Percentiles rank a stretch among this genome's conserved stretches.
Evolutionary conservation across 208 protist species (phyloP).

Genomic region (Acanthamoeba triangularis): DNA sequence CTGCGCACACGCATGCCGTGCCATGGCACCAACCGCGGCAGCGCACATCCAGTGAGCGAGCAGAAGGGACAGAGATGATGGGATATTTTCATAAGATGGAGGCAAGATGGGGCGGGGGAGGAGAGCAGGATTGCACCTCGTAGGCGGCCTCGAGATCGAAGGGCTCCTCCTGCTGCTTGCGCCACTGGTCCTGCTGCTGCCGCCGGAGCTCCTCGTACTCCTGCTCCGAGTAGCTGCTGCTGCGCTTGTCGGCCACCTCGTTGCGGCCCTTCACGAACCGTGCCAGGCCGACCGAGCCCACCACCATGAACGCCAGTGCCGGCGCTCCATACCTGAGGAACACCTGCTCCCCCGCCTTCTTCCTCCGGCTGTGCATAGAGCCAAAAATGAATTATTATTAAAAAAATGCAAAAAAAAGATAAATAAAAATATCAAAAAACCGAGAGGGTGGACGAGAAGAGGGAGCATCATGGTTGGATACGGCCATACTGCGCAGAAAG

Average conservation of each 20-base stretch:
- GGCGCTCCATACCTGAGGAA: constrained; percentile 26
- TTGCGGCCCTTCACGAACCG: constrained; percentile 55
- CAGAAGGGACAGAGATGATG: too few species aligned
- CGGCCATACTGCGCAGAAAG: too few species aligned
- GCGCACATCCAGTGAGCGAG: background rate
- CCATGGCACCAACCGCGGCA: too few species aligned
- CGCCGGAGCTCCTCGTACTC: constrained; percentile 47
- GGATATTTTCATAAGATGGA: background rate
- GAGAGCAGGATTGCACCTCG: constrained; percentile 10
- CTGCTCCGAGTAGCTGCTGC: constrained; percentile 8
- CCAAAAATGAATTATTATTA: too few species aligned
- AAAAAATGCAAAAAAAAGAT: too few species aligned
- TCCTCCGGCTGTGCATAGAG: background rate
- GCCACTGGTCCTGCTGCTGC: constrained; percentile 43
- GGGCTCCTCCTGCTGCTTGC: constrained; percentile 12
- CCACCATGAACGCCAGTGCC: constrained; percentile 17
- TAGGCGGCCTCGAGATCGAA: constrained; percentile 33
- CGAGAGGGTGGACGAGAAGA: too few species aligned
- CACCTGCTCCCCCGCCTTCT: background rate
- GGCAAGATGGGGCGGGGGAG: background rate
- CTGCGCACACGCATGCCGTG: background rate
- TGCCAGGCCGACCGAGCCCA: constrained; percentile 19
- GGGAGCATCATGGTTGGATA: too few species aligned
- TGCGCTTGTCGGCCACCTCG: constrained; percentile 37
- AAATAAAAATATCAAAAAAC: too few species aligned